Conservation (phyloP, 1,139 yeast genomes). For the Magnusiomyces suaveolens region DNA sequence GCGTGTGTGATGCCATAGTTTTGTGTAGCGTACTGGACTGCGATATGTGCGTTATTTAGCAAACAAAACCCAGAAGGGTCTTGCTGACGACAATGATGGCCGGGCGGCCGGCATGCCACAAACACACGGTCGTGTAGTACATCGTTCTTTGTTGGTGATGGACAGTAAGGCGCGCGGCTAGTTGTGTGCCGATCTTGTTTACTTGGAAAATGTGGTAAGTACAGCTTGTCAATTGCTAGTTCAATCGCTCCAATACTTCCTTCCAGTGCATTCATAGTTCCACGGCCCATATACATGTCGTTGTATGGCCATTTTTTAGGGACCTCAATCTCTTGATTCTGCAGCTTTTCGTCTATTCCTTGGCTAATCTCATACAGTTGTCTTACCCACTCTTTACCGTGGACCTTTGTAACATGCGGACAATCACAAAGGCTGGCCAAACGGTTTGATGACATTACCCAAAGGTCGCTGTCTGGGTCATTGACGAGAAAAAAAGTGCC, state of each 20-base stretch:
- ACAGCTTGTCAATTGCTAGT: slow-evolving; percentile 55
- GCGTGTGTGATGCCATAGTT: slow-evolving; percentile 65
- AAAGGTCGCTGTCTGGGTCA: slow-evolving; percentile 26
- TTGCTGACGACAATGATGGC: slow-evolving; percentile 83
- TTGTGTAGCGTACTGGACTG: slow-evolving; percentile 66
- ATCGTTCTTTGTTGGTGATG: neutral
- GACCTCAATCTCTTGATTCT: slow-evolving; percentile 55
- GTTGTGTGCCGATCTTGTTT: too few species aligned
- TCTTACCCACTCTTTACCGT: slow-evolving; percentile 66
- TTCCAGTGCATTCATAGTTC: slow-evolving; percentile 61
- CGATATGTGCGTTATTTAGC: slow-evolving; percentile 73
- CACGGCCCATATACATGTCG: slow-evolving; percentile 64
- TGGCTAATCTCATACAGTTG: slow-evolving; percentile 50
- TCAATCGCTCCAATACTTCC: slow-evolving; percentile 78
- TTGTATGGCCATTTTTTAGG: slow-evolving; percentile 80
- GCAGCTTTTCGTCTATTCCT: slow-evolving; percentile 48
- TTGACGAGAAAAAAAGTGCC: neutral
- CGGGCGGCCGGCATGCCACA: slow-evolving; percentile 73
- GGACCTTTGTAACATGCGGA: slow-evolving; percentile 62
- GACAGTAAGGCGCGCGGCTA: too few species aligned
- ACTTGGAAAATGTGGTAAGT: slow-evolving; percentile 13
- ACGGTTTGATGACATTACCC: slow-evolving; percentile 39
- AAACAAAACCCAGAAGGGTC: slow-evolving; percentile 84
- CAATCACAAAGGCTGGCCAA: slow-evolving; percentile 37
- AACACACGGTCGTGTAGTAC: slow-evolving; percentile 50